These are phyloP conservation scores for Rubia tinctorum DNA, from an alignment of 305 asterid genomes.

Conservation along the genomic window DNA sequence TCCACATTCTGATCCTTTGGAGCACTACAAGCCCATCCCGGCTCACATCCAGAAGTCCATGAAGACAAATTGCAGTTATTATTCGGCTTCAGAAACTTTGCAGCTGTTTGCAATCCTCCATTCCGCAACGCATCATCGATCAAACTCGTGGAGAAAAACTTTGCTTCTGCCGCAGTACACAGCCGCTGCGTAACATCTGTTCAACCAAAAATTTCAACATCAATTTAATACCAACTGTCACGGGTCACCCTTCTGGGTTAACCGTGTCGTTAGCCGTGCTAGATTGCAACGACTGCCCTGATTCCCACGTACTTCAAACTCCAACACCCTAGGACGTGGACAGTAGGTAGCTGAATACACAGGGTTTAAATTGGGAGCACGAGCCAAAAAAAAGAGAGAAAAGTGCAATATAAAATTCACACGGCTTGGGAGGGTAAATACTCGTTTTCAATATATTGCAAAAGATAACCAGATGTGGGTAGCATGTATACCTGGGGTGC, in stretches of 20 bases:
- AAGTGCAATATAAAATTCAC: not conserved
- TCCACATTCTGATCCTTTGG: constrained; percentile 39
- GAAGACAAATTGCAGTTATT: constrained; percentile 58
- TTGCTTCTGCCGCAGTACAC: constrained; percentile 80
- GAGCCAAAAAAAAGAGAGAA: not conserved
- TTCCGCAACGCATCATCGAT: constrained; percentile 26
- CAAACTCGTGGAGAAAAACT: constrained; percentile 62
- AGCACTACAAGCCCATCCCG: constrained; percentile 88
- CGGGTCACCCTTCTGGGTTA: too few species aligned
- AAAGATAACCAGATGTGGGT: too few species aligned
- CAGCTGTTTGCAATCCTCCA: constrained; percentile 15
- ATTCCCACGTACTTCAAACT: too few species aligned
- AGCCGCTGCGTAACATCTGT: constrained; percentile 62
- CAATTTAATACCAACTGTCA: too few species aligned
- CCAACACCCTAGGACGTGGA: too few species aligned
- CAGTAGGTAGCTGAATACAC: too few species aligned
- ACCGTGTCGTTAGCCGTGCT: too few species aligned
- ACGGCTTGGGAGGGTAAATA: too few species aligned
- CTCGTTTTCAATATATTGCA: too few species aligned
- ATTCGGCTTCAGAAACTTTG: constrained; percentile 59
- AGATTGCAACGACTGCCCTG: too few species aligned
- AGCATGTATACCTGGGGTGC: constrained; percentile 46
- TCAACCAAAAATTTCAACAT: constrained; percentile 10
- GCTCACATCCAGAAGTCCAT: constrained; percentile 90
- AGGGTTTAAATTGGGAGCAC: not conserved